Evolutionary conservation across 805 yeast genomes (phyloP), one percentile per base, ranked within the genome.

Genomic region (Saturnispora quitensis): DNA sequence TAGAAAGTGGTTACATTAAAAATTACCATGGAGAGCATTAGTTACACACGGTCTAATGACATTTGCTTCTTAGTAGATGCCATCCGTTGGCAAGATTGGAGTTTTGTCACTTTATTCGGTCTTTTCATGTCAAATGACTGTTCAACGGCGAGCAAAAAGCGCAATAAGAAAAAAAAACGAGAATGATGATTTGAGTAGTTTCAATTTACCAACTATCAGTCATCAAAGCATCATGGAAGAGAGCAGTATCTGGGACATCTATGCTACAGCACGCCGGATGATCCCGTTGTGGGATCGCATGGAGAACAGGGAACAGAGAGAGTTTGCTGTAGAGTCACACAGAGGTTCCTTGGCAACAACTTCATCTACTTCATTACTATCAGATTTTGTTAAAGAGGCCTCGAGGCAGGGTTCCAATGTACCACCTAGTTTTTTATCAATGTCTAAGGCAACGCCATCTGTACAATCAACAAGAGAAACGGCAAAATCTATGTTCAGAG

Each of bases 201-300:
- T 10, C 40, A 35, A n/a, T 35, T 35, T 17, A 35, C 40, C 15
- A 35, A n/a, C 5, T 18, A 38, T 18, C 42, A 38, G 40, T 38
- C 22, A 17, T 38, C 10, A 17, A 13, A 40, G 44, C 8, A 40
- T 20, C 5, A 45, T 48, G 51, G 51, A 48, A 48, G 47, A 48
- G 28, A 15, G 46, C 42, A 42, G 47, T 7, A 42, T 48, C 17
- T 48, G 51, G 51, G 51, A 48, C 27, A 33, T 48, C 12, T 48
- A 48, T 27, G 31, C 47, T 24, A 24, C 47, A 5, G 51, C 51
- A 17, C 46, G 47, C 3, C 46, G 51, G 20, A 43, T 43, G 42
- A 40, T 48, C 20, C 51, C 51, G 2, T 27, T 48, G 27, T 43
- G 47, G 51, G 51, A 48, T n/a, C 46, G 51, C 9, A 43, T 48